Evolutionary conservation across 768 basidiomycete species (phyloP).

Genomic region (Thelephora aurantiotincta): DNA sequence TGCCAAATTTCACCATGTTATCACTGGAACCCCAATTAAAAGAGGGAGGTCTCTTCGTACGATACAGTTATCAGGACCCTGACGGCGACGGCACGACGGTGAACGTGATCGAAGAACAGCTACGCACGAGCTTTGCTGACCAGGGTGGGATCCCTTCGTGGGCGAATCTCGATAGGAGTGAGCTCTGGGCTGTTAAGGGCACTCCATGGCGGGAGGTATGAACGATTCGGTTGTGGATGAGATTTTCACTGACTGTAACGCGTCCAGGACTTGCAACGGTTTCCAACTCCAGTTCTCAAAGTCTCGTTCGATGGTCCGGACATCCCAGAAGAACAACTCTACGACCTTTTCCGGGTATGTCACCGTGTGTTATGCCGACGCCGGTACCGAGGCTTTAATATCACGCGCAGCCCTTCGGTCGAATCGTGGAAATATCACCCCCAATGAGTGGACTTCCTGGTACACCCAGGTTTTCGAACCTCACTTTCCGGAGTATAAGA

Average conservation of each 20-base stretch:
- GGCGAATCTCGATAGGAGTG: conserved; percentile 34
- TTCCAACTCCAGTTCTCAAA: conserved; percentile 55
- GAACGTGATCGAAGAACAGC: conserved; percentile 31
- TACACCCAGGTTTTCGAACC: conserved; percentile 44
- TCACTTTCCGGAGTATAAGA: conserved; percentile 48
- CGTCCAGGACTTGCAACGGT: conserved; percentile 71
- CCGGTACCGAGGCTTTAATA: conserved; percentile 3
- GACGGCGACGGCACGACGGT: conserved; percentile 24
- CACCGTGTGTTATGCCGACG: not conserved
- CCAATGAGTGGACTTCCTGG: conserved; percentile 54
- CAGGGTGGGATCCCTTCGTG: conserved; percentile 53
- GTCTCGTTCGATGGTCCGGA: conserved; percentile 88
- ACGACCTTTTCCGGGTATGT: conserved; percentile 62
- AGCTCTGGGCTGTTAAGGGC: conserved; percentile 64
- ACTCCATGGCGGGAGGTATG: conserved; percentile 70
- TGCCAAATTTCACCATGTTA: conserved; percentile 46
- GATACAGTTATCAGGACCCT: conserved; percentile 40
- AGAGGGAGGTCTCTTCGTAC: conserved; percentile 79
- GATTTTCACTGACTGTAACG: not conserved
- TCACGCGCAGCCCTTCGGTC: conserved; percentile 57
- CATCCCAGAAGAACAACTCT: conserved; percentile 65
- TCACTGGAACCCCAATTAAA: conserved; percentile 54
- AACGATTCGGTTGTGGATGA: not conserved
- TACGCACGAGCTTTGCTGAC: conserved; percentile 29
- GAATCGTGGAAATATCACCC: conserved; percentile 49